Base-by-base conservation (phyloP, 192 early-diverging fungal genomes). In the Fimicolochytrium jonesii region DNA sequence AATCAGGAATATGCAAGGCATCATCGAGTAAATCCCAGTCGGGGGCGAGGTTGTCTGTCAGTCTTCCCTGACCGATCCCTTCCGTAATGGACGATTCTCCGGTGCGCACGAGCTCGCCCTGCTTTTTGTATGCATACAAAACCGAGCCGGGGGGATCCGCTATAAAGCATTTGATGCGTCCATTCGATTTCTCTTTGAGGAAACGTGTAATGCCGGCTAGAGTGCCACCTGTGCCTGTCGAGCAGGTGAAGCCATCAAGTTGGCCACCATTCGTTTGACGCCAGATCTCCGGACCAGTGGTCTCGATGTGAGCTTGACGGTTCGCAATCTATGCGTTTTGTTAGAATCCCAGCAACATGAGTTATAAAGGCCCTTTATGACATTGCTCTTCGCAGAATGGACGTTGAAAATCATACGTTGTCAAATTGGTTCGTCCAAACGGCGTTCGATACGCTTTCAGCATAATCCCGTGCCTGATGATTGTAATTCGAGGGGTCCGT, bases 391-490 rank as follows among this genome's bases (percentile, higher is more conserved):
- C n/a, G n/a, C n/a, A n/a, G n/a, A n/a, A n/a, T n/a, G n/a, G n/a
- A n/a, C n/a, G n/a, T n/a, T 52, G 9, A 17, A 39, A 17, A 22
- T 30, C 58, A 10, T 56, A 77, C 72, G 61, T 94, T 95, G 68
- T 97, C 94, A 64, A 97, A 97, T 64, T 97, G 94, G 71, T 97
- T 92, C 7, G 94, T 94, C 92, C 92, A 97, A 22, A 92, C 92
- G 13, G 91, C 93, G 67, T 94, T 94, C 13, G 80, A 66, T 13
- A 90, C 58, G 0, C 76, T 66, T 58, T 89, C 83, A n/a, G 94
- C 94, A 66, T 83, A 87, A 28, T 90, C 78, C 48, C 70, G 74
- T 15, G 93, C 94, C 66, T 95, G 91, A 68, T 95, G 93, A 75
- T 95, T 97, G 77, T 94, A 97, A 77, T 97, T 95, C 37, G 86